A percentile compares a stretch with the other conserved stretches of the same genome.
Evolutionary conservation across 257 asterid species (phyloP).

Genomic region (Ilex asprella): DNA sequence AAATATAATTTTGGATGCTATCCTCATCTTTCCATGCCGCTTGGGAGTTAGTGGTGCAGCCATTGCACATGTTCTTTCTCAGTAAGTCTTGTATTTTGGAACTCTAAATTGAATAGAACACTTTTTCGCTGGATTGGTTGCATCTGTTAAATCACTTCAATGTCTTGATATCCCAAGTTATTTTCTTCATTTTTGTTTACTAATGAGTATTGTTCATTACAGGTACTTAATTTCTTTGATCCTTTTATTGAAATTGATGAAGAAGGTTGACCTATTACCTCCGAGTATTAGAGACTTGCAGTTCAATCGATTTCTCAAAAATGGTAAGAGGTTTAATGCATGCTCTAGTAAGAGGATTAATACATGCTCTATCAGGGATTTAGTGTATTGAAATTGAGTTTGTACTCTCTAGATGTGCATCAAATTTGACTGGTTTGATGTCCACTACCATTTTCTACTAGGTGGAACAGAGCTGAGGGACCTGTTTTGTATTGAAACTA

Average conservation of each 20-base stretch:
- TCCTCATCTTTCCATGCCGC: constrained; percentile 58
- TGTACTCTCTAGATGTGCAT: neutral
- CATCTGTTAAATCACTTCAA: neutral
- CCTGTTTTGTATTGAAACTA: too few relatives aligned
- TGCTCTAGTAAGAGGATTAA: neutral
- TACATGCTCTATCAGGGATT: neutral
- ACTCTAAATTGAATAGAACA: too few relatives aligned
- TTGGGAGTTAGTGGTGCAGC: constrained; percentile 94
- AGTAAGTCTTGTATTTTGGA: constrained; percentile 35
- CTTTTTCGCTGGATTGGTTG: neutral
- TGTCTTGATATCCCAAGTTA: neutral
- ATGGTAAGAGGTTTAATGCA: constrained; percentile 34
- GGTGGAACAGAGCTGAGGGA: too few relatives aligned
- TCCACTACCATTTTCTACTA: too few relatives aligned
- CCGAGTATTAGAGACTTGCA: constrained; percentile 69
- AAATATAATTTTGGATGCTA: constrained; percentile 79
- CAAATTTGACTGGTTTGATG: too few relatives aligned
- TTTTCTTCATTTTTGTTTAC: neutral
- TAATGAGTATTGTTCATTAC: neutral
- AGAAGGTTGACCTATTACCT: constrained; percentile 64
- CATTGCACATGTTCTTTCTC: constrained; percentile 93
- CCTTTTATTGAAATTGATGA: constrained; percentile 51
- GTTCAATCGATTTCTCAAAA: constrained; percentile 69
- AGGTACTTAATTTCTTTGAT: constrained; percentile 76
- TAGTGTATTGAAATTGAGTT: neutral